Percentiles rank a stretch among this genome's conserved stretches.
These are phyloP conservation scores for Fusarium virguliforme DNA, from an alignment of 2,329 filamentous ascomycete species.

Conservation along the genomic window DNA sequence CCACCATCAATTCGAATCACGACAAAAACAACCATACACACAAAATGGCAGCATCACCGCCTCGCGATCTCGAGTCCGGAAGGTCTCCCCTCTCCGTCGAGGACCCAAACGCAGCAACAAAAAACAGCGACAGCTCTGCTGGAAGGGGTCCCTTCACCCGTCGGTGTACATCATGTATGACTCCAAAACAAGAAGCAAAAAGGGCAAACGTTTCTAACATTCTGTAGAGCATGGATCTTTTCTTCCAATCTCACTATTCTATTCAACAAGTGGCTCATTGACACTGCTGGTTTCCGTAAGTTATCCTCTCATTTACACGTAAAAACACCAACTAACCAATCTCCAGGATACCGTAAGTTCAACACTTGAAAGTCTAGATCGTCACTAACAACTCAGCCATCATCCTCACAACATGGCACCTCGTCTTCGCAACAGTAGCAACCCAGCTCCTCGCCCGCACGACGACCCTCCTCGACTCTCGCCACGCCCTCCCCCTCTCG, in stretches of 20 bases:
- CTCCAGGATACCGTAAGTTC: constrained; percentile 56
- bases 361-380: background rate
- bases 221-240: constrained; percentile 80
- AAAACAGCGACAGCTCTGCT: constrained; percentile 46
- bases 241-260: constrained; percentile 89
- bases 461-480: constrained; percentile 74
- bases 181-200: background rate
- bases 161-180: constrained; percentile 55
- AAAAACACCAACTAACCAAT: background rate
- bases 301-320: constrained; percentile 36
- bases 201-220: constrained; percentile 29
- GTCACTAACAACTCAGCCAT: constrained; percentile 59
- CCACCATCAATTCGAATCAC: background rate
- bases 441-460: constrained; percentile 77
- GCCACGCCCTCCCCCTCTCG: constrained; percentile 74
- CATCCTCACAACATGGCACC: constrained; percentile 78
- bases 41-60: constrained; percentile 23
- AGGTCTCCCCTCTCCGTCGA: background rate
- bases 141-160: constrained; percentile 53
- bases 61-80: constrained; percentile 2
- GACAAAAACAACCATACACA: background rate
- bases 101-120: constrained; percentile 25
- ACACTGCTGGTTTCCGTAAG: constrained; percentile 82
- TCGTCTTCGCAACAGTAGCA: constrained; percentile 76
- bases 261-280: constrained; percentile 93